A percentile compares a stretch with the other conserved stretches of the same genome.
These are phyloP conservation scores for Cenchrus fungigraminus DNA, from an alignment of 176 grass and related monocot genomes.

Conservation along the genomic window DNA sequence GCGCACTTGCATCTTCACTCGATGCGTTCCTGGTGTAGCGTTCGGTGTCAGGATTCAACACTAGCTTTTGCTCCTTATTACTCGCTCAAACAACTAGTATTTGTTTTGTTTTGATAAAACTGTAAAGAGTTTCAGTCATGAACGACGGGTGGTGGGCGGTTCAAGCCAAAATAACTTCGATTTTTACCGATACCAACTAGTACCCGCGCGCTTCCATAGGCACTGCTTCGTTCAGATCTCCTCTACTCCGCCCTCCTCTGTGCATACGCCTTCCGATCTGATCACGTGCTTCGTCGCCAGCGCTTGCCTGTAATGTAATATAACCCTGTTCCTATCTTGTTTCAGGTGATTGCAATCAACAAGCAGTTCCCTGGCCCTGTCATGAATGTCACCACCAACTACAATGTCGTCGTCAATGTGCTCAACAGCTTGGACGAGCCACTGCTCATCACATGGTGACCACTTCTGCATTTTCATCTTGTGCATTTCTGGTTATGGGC, in stretches of 20 bases:
- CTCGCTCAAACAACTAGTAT: background rate
- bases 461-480: background rate
- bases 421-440: slow-evolving; percentile 95
- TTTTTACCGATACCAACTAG: background rate
- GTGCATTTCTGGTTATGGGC: background rate
- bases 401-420: slow-evolving; percentile 78
- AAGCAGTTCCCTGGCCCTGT: slow-evolving; percentile 83
- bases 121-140: background rate
- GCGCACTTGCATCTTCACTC: background rate
- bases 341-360: slow-evolving; percentile 78
- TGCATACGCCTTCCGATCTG: background rate
- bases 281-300: background rate
- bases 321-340: background rate
- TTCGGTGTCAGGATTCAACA: background rate
- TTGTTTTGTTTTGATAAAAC: background rate
- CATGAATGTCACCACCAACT: slow-evolving; percentile 82
- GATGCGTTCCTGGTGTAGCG: background rate
- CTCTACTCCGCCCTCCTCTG: background rate
- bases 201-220: background rate
- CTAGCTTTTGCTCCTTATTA: background rate
- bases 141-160: background rate
- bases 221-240: slow-evolving; percentile 19
- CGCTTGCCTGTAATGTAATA: background rate
- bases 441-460: slow-evolving; percentile 78
- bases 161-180: background rate